phyloP scores from a whole-genome alignment of 2,329 filamentous ascomycete genomes.

The Tolypocladium capitatum region DNA sequence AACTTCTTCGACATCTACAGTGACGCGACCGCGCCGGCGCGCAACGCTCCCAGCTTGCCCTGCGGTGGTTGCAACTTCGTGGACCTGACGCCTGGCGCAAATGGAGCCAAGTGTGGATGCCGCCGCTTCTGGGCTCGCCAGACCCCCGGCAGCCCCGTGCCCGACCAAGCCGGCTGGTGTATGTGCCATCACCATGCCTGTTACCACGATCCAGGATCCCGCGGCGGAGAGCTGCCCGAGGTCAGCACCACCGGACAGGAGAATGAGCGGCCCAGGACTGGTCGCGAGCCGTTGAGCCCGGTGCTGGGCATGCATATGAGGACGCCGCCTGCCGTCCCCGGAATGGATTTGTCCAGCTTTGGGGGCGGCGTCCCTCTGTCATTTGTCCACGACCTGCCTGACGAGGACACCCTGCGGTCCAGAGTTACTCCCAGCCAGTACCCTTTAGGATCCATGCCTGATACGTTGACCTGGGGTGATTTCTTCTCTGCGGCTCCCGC shows the following conservation, averaged over 20 bases:
- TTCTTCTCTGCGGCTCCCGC: constrained; percentile 24
- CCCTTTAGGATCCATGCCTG: constrained; percentile 34
- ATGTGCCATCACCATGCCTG: constrained; percentile 53
- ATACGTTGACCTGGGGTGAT: constrained; percentile 40
- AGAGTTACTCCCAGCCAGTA: constrained; percentile 14
- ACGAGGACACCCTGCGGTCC: constrained; percentile 11
- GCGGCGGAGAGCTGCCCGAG: constrained; percentile 10
- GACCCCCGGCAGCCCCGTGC: constrained; percentile 17
- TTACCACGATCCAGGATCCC: constrained; percentile 38
- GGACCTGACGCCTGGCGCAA: constrained; percentile 37
- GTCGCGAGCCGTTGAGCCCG: constrained; percentile 38
- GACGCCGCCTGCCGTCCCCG: constrained; percentile 20
- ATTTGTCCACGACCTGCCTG: constrained; percentile 19
- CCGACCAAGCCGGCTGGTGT: constrained; percentile 37
- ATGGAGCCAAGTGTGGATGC: constrained; percentile 42
- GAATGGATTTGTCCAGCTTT: constrained; percentile 28
- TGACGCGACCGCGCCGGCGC: constrained; percentile 24
- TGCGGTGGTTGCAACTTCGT: constrained; percentile 45
- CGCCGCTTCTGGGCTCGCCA: constrained; percentile 46
- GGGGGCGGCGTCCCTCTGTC: constrained; percentile 17
- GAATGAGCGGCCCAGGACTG: constrained; percentile 35
- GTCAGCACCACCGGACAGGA: constrained; percentile 28
- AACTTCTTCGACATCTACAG: constrained; percentile 43
- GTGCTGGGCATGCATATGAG: constrained; percentile 34
- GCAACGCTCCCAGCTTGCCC: constrained; percentile 25